These are phyloP conservation scores for Pseudocercospora cruenta DNA, from an alignment of 2,329 filamentous ascomycete genomes.

Conservation along the genomic window DNA sequence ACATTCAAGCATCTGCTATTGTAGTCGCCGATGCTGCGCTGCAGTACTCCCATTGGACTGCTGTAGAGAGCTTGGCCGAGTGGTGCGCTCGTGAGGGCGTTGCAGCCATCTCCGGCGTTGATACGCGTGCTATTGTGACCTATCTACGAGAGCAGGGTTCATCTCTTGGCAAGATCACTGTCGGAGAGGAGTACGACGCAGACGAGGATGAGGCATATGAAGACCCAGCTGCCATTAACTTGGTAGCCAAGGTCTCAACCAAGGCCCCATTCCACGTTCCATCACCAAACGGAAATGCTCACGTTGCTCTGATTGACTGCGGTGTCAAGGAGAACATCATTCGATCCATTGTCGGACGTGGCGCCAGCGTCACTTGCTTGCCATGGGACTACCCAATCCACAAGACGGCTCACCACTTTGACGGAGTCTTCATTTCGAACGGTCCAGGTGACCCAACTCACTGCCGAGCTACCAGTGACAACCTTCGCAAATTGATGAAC, in stretches of 20 bases:
- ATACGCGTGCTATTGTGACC: constrained; percentile 95
- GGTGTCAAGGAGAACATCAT: constrained; percentile 99
- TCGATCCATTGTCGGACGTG: constrained; percentile 87
- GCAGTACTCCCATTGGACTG: constrained; percentile 98
- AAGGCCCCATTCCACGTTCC: constrained; percentile 97
- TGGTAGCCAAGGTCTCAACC: constrained; percentile 94
- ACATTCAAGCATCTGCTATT: constrained; percentile 94
- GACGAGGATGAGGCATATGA: constrained; percentile 96
- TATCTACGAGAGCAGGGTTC: constrained; percentile 95
- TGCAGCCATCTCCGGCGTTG: constrained; percentile 92
- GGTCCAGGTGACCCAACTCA: constrained; percentile 97
- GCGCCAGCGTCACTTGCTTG: constrained; percentile 90
- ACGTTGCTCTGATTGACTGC: constrained; percentile 94
- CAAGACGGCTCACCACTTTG: constrained; percentile 96
- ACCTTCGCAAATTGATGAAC: constrained; percentile 88
- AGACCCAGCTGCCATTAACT: constrained; percentile 94
- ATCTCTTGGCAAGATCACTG: constrained; percentile 88
- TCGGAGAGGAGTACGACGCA: constrained; percentile 97
- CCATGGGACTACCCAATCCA: constrained; percentile 97
- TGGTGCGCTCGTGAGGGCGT: constrained; percentile 98
- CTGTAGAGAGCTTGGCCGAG: constrained; percentile 86
- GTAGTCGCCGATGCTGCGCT: constrained; percentile 93
- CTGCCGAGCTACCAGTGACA: constrained; percentile 91
- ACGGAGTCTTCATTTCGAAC: constrained; percentile 99
- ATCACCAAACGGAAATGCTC: constrained; percentile 78